Evolutionary conservation across 495 filamentous ascomycete species (phyloP), one percentile per base, ranked within the genome.

Genomic region (Usnea hakonensis): DNA sequence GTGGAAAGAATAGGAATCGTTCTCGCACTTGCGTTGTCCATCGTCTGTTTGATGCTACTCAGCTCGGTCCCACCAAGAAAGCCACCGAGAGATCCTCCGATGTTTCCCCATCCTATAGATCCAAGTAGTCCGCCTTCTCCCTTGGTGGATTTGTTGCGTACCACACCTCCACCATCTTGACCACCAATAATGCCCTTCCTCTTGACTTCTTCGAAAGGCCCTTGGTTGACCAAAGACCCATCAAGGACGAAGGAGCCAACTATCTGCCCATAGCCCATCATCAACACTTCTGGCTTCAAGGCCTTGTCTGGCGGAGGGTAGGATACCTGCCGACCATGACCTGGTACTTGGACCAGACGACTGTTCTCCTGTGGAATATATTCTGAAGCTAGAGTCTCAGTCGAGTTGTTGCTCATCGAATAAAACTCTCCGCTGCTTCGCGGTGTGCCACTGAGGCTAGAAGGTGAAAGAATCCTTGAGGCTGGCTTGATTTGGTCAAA

Each of bases 181-280:
- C 88, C 88, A 44, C 93, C 90, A 30, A 96, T 81, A 19, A 95
- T 89, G 36, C 90, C 95, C 72, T 95, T 96, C 46, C 93, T 79
- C 71, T 97, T 98, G 33, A 97, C 90, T 60, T 95, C 90, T 70
- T 98, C 95, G 66, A 98, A 98, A 5, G 86, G 90, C 3, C 84
- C 86, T 41, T 94, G 86, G 65, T 96, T 91, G 58, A 97, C 83
- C 38, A 98, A 76, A 8, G 95, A 95, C 0, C 91, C 91, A 71
- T 98, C 94, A 9, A 97, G 74, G 0, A 86, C 90, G 65, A 97
- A 98, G 0, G 89, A 88, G 21, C 95, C 94, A 68, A 87, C 86
- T n/a, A 97, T 83, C 71, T 98, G 93, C 7, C 88, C 95, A 75
- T 95, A 98, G 13, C 92, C 94, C 94, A 98, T 97, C 85, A 98